Evolutionary conservation across 2,329 filamentous ascomycete genomes (phyloP).

Genomic region (Tolypocladium ophioglossoides): DNA sequence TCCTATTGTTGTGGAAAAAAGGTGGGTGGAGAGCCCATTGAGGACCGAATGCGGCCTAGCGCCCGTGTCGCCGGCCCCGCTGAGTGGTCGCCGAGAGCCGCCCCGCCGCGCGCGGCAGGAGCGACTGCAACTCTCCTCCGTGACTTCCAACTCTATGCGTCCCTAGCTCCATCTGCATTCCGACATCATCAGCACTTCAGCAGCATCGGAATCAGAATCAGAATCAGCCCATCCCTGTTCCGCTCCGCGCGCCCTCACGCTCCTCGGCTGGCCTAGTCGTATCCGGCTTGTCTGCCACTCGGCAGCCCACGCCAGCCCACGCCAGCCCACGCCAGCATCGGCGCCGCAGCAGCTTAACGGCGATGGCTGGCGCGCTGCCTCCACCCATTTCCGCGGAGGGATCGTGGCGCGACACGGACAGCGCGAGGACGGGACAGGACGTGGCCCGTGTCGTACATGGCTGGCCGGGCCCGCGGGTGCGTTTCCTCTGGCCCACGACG

Average conservation of each 20-base stretch:
- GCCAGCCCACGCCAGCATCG: no score
- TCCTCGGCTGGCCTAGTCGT: no score
- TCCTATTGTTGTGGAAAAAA: constrained; percentile 21
- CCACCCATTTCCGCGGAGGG: not conserved
- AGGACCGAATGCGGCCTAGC: constrained; percentile 15
- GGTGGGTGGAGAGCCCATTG: constrained; percentile 15
- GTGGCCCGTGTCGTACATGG: not conserved
- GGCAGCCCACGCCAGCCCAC: no score
- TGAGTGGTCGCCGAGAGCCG: not conserved
- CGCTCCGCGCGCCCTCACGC: no score
- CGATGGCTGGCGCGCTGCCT: not conserved
- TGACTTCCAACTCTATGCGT: not conserved
- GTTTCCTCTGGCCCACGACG: not conserved
- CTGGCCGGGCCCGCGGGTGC: not conserved
- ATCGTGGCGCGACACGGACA: not conserved
- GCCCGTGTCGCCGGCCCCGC: constrained; percentile 13
- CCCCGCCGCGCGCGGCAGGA: not conserved
- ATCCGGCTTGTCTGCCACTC: not conserved
- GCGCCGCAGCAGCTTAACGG: not conserved
- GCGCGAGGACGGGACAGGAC: not conserved
- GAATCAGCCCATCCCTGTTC: not conserved
- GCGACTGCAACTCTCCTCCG: not conserved
- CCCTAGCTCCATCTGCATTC: no score
- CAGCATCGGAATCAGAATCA: not conserved
- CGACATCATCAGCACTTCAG: not conserved